A percentile compares a stretch with the other conserved stretches of the same genome.
Evolutionary conservation across 176 grass and related monocot genomes (phyloP).

Genomic region (Aegilops longissima): DNA sequence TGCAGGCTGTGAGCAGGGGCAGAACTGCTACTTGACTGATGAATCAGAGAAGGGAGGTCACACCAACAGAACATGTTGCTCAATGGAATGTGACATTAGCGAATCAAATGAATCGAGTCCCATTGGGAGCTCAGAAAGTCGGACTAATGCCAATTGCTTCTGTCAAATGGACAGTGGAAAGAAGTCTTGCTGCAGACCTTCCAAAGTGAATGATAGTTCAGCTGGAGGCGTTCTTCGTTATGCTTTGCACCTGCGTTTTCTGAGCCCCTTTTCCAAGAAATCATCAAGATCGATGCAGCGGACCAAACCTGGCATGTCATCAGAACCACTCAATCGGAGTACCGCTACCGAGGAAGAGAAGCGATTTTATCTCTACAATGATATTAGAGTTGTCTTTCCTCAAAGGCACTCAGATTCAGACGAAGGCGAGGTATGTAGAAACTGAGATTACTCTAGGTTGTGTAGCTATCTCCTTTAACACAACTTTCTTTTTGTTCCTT

Average conservation of each 20-base stretch:
- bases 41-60: constrained; percentile 21
- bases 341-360: constrained; percentile 40
- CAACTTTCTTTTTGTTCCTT: background rate
- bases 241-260: constrained; percentile 92
- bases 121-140: constrained; percentile 31
- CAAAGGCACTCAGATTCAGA: constrained; percentile 92
- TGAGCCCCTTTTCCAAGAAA: constrained; percentile 66
- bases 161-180: constrained; percentile 40
- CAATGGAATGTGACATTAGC: constrained; percentile 29
- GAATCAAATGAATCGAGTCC: constrained; percentile 20
- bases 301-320: constrained; percentile 58
- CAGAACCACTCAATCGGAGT: constrained; percentile 16
- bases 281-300: constrained; percentile 58
- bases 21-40: constrained; percentile 12
- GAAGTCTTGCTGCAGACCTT: constrained; percentile 44
- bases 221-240: constrained; percentile 74
- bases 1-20: constrained; percentile 42
- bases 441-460: constrained; percentile 4
- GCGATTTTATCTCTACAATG: constrained; percentile 91
- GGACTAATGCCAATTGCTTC: constrained; percentile 22
- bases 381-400: constrained; percentile 94
- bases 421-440: constrained; percentile 79
- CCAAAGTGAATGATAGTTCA: constrained; percentile 64
- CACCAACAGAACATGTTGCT: constrained; percentile 19
- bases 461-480: constrained; percentile 12